Base-by-base conservation (phyloP, 139 green algal species). In the Nannochloris sp. region DNA sequence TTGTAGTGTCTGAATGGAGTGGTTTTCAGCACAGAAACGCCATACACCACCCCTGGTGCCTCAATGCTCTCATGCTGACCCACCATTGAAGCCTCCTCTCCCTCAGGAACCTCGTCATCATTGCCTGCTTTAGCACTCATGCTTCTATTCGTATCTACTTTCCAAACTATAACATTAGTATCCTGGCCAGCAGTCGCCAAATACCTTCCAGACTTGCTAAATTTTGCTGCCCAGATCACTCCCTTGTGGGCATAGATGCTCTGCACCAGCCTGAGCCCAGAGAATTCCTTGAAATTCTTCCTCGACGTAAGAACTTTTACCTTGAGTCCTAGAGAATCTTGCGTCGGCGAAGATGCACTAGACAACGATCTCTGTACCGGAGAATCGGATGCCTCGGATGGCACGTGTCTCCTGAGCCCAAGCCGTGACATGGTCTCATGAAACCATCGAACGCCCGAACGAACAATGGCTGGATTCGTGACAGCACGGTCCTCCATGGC, bases 141-240 rank as follows among this genome's bases (percentile, higher is more conserved):
- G 12, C 14, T 24, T 12, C 69, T 31, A 7, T 72, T 34, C 3
- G 56, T 27, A 3, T 64, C 31, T 16, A 88, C 78, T 66, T 87
- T 72, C 87, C 87, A 94, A 49, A 94, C 68, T 1, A 75, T 36
- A 25, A 95, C 70, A 3, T 89, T 58, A 8, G 68, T 67, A 64
- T 97, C 91, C 60, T 96, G 88, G 3, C 91, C 91, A 4, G 75
- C 90, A 18, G 74, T 87, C 1, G 91, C 91, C 46, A 97, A 69
- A 70, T 88, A 88, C 4, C 62, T 71, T 2, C 86, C 83, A 29
- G 88, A 81, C 3, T 57, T 48, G 59, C 50, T 83, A 68, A 96
- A 92, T 57, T 80, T 74, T 53, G 87, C 69, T 9, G 68, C 78
- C 89, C 89, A 96, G 21, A 96, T 64, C 31, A 88, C 84, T 23